Percentiles rank a stretch among this genome's conserved stretches.
These are phyloP conservation scores for Aspergillus campestris DNA, from an alignment of 495 filamentous ascomycete species.

Conservation along the genomic window DNA sequence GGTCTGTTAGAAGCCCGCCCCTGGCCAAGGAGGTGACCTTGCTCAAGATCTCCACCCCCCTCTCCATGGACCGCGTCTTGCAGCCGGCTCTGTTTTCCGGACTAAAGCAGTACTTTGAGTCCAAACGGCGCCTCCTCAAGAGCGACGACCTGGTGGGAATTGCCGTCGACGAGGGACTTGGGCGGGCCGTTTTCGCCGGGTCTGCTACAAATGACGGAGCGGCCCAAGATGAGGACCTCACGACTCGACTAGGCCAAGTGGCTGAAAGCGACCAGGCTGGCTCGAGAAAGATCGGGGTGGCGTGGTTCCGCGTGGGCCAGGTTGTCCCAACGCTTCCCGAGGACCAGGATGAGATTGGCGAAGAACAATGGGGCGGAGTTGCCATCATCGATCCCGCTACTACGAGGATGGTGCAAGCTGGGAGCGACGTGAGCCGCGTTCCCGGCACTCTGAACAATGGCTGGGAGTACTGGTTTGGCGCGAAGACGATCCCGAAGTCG, in stretches of 20 bases:
- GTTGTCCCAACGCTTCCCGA: constrained; percentile 49
- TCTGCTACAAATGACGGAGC: constrained; percentile 46
- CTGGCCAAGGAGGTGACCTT: constrained; percentile 85
- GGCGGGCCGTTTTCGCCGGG: constrained; percentile 61
- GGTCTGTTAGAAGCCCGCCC: constrained; percentile 57
- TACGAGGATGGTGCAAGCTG: constrained; percentile 82
- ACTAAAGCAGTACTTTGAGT: constrained; percentile 79
- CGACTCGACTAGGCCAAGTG: constrained; percentile 37
- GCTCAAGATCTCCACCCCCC: constrained; percentile 80
- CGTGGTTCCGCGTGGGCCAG: constrained; percentile 82
- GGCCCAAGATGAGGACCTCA: constrained; percentile 54
- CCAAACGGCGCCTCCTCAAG: constrained; percentile 66
- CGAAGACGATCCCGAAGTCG: constrained; percentile 48
- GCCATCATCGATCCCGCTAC: constrained; percentile 72
- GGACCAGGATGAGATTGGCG: constrained; percentile 48
- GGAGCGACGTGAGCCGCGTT: constrained; percentile 67
- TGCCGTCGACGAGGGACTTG: constrained; percentile 73
- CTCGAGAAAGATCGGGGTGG: constrained; percentile 50
- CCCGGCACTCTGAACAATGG: constrained; percentile 63
- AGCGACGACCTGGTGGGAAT: constrained; percentile 82
- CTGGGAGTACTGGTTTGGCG: constrained; percentile 81
- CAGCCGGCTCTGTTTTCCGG: constrained; percentile 77
- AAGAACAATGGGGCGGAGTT: constrained; percentile 73
- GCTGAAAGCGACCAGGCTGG: constrained; percentile 13
- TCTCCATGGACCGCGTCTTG: constrained; percentile 73